phyloP scores from a whole-genome alignment of 1,139 yeast genomes.

The Suzukiozyma palmioleophila region DNA sequence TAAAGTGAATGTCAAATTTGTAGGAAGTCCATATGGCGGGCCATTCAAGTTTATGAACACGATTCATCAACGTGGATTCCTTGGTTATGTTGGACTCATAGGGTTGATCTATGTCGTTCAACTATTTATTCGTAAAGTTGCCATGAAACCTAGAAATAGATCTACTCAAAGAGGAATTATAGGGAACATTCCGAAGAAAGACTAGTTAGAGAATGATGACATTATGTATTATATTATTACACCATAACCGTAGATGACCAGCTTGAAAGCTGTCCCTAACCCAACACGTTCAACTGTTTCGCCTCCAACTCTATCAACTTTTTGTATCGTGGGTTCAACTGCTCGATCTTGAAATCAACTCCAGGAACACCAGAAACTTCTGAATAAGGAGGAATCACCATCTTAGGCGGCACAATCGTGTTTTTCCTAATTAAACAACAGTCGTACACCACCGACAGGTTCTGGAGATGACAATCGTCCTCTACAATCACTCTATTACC shows the following conservation, averaged over 20 bases:
- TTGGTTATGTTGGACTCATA: slow-evolving; percentile 36
- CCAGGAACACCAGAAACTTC: slow-evolving; percentile 43
- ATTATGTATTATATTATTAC: neutral
- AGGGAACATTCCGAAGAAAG: slow-evolving; percentile 20
- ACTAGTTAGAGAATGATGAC: slow-evolving; percentile 7
- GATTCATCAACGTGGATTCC: slow-evolving; percentile 41
- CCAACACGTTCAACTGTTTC: slow-evolving; percentile 25
- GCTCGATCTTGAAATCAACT: slow-evolving; percentile 20
- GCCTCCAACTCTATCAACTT: slow-evolving; percentile 40
- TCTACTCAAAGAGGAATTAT: slow-evolving; percentile 15
- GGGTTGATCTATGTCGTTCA: slow-evolving; percentile 8
- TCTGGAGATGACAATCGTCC: slow-evolving; percentile 31
- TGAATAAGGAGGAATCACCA: slow-evolving; percentile 59
- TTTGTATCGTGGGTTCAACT: slow-evolving; percentile 39
- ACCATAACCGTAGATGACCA: neutral
- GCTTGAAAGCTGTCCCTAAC: neutral
- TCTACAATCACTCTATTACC: slow-evolving; percentile 60
- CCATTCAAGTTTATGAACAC: slow-evolving; percentile 37
- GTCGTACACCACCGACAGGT: slow-evolving; percentile 54
- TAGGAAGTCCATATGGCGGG: slow-evolving; percentile 43
- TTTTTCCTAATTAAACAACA: slow-evolving; percentile 51
- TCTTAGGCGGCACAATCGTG: slow-evolving; percentile 49
- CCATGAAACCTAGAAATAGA: slow-evolving; percentile 5
- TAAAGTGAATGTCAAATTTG: slow-evolving; percentile 21
- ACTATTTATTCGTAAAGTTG: slow-evolving; percentile 4